Evolutionary conservation across 2,329 filamentous ascomycete species (phyloP), one percentile per base, ranked within the genome.

Genomic region (Chaetomiaceae sp.): DNA sequence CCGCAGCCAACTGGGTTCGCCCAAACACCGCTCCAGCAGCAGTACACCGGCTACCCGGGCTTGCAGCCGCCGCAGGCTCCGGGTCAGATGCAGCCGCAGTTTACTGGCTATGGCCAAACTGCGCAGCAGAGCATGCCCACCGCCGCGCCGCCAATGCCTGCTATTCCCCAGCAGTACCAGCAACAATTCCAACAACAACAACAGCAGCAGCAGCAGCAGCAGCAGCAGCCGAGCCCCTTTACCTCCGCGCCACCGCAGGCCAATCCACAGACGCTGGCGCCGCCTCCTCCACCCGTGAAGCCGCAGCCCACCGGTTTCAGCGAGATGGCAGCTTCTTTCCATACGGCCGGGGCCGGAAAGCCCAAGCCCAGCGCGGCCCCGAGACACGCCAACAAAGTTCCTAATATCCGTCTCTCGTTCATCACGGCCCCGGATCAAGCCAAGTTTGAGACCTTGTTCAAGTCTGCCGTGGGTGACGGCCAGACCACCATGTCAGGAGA

Each of bases 361-460:
- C 65, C 78, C 2, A 70, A 72, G 58, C 72, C 74, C 23, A 71
- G 73, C 57, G 67, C 75, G 55, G 68, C 74, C 7, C 70, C 74
- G 53, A 84, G 82, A 64, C 69, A 76, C 38, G 73, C 78, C 11
- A 85, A 81, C 62, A 94, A 87, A 73, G 96, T 99, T 52, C 94
- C 94, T 25, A 97, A 88, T 67, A 95, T 97, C 60, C 82, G 94
- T 45, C 74, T 99, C 56, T 96, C 91, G 3, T 99, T 99, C 69
- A 96, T 99, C 66, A 96, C 92, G 2, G 91, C 89, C 23, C 84
- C 87, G 65, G 94, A 99, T 67, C 94, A 99, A 71, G 82, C 89
- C 65, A 96, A 96, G 73, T 99, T 99, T 64, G 94, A 99, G 75
- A 94, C 94, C 53, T 75, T 99, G 37, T 99, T 99, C 77, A 96